Conservation (phyloP, 2,329 filamentous ascomycete species). For the Fusarium torulosum region DNA sequence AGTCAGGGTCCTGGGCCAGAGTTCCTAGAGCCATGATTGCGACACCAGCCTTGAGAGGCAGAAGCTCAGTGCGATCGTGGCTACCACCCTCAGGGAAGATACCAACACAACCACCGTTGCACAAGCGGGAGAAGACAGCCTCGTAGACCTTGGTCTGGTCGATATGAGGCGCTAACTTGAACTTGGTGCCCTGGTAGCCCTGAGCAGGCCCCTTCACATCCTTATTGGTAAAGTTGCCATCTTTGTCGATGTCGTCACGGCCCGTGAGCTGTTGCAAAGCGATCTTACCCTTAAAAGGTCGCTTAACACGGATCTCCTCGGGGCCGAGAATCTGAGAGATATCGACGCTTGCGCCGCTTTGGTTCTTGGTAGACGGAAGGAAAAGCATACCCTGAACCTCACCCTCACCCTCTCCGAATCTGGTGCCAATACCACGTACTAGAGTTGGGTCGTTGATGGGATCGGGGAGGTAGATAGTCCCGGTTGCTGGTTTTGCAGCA, state of each 20-base stretch:
- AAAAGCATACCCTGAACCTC: slow-evolving; percentile 87
- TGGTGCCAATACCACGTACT: slow-evolving; percentile 81
- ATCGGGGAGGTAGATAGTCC: slow-evolving; percentile 89
- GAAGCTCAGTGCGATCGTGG: slow-evolving; percentile 90
- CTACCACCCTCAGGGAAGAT: slow-evolving; percentile 98
- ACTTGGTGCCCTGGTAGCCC: slow-evolving; percentile 81
- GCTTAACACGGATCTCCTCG: slow-evolving; percentile 87
- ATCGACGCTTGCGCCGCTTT: slow-evolving; percentile 81
- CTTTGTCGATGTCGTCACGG: slow-evolving; percentile 75
- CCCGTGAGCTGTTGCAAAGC: slow-evolving; percentile 86
- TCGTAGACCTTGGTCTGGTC: slow-evolving; percentile 95
- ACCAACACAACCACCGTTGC: slow-evolving; percentile 87
- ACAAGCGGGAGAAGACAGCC: slow-evolving; percentile 87
- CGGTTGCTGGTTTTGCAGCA: slow-evolving; percentile 80
- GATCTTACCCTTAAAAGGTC: slow-evolving; percentile 82
- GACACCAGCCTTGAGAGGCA: slow-evolving; percentile 95
- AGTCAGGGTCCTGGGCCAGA: slow-evolving; percentile 85
- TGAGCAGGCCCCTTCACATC: slow-evolving; percentile 66
- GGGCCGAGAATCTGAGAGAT: slow-evolving; percentile 84
- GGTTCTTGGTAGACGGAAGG: slow-evolving; percentile 84
- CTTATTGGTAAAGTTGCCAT: slow-evolving; percentile 72
- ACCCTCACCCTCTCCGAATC: slow-evolving; percentile 79
- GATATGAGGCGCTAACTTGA: slow-evolving; percentile 90
- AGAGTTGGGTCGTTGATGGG: slow-evolving; percentile 86
- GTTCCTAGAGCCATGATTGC: slow-evolving; percentile 98